These are phyloP conservation scores for Pseudoscleropodium purum DNA, from an alignment of 225 moss, liverwort and hornwort genomes.

Conservation along the genomic window DNA sequence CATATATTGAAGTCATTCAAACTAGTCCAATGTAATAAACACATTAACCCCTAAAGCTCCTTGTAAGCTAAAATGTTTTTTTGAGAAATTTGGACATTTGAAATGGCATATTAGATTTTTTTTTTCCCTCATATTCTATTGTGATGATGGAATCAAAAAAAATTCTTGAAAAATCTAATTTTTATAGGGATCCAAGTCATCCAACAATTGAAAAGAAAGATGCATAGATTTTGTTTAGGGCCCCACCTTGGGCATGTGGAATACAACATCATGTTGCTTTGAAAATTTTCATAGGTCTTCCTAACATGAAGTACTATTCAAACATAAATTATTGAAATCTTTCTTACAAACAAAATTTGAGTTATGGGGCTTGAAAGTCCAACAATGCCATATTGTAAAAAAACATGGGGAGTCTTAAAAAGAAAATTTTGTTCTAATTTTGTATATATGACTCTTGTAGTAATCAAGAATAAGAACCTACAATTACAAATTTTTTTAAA, in stretches of 20 bases:
- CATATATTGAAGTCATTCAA: too few relatives aligned
- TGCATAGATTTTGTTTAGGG: neutral
- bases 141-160: too few relatives aligned
- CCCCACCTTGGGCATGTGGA: accelerated
- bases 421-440: neutral
- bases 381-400: neutral
- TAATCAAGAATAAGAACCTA: neutral
- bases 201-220: neutral
- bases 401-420: accelerated
- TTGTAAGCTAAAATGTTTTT: too few relatives aligned
- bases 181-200: neutral
- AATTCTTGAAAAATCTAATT: neutral
- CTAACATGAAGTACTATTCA: neutral
- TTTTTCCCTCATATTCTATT: too few relatives aligned
- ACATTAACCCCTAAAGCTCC: too few relatives aligned
- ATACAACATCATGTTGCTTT: neutral
- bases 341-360: neutral
- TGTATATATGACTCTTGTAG: neutral
- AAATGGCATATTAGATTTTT: too few relatives aligned
- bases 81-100: too few relatives aligned
- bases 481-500: too few relatives aligned
- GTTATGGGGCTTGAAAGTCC: accelerated
- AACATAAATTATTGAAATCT: neutral
- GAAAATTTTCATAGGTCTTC: neutral
- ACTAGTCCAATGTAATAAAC: too few relatives aligned